Percentiles rank a stretch among this genome's conserved stretches.
phyloP scores from a whole-genome alignment of 1,284 basidiomycete species.

The Tremellales sp. region DNA sequence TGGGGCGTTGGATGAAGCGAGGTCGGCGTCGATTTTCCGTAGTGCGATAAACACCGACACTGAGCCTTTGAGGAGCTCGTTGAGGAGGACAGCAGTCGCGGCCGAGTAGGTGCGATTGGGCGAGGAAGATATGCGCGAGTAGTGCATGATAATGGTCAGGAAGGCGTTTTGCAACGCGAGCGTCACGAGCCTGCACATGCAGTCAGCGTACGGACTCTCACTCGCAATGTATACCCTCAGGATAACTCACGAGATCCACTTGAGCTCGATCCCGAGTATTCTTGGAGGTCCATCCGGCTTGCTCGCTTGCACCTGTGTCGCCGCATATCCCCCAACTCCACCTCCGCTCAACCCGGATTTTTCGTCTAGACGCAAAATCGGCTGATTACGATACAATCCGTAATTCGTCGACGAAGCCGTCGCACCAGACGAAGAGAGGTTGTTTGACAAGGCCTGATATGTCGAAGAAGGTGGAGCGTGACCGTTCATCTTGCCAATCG shows the following conservation, averaged over 20 bases:
- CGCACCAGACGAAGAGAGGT: slow-evolving; percentile 3
- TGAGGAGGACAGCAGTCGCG: slow-evolving; percentile 84
- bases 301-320: slow-evolving; percentile 10
- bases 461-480: slow-evolving; percentile 7
- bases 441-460: slow-evolving; percentile 17
- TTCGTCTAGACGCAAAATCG: slow-evolving; percentile 16
- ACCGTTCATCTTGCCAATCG: slow-evolving; percentile 1
- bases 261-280: slow-evolving; percentile 43
- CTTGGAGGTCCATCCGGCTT: slow-evolving; percentile 26
- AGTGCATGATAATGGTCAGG: slow-evolving; percentile 88
- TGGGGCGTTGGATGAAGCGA: slow-evolving; percentile 16
- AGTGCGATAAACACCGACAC: slow-evolving; percentile 73
- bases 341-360: slow-evolving; percentile 9
- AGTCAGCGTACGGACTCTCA: too few relatives aligned
- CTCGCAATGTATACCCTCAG: neutral
- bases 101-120: slow-evolving; percentile 75
- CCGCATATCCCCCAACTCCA: slow-evolving; percentile 8
- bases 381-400: slow-evolving; percentile 6
- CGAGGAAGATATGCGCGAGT: slow-evolving; percentile 78
- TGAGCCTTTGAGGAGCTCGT: slow-evolving; percentile 83
- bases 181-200: slow-evolving; percentile 65
- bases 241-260: slow-evolving; percentile 44
- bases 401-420: slow-evolving; percentile 4
- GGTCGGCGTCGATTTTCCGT: slow-evolving; percentile 45
- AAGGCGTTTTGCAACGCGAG: slow-evolving; percentile 90